These are phyloP conservation scores for Ramularia endophylla DNA, from an alignment of 2,329 filamentous ascomycete species.

Conservation along the genomic window DNA sequence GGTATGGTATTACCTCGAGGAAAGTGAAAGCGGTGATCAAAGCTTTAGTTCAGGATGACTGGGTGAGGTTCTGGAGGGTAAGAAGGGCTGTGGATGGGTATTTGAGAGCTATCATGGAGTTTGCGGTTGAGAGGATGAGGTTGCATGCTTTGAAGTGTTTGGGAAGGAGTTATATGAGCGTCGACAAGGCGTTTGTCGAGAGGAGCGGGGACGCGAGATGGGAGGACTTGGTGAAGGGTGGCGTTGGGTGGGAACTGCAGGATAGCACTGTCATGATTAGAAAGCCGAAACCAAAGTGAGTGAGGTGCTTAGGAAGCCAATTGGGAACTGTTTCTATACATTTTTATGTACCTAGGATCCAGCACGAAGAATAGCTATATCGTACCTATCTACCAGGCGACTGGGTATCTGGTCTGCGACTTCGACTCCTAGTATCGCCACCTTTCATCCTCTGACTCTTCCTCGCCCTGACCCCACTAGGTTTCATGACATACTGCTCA, in stretches of 20 bases:
- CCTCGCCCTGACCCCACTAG: slow-evolving; percentile 13
- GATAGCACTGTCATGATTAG: slow-evolving; percentile 63
- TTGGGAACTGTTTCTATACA: too few relatives aligned
- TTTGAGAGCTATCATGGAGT: slow-evolving; percentile 72
- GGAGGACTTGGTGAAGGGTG: slow-evolving; percentile 63
- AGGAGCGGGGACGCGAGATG: slow-evolving; percentile 63
- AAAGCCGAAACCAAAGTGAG: slow-evolving; percentile 44
- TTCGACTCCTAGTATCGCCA: neutral
- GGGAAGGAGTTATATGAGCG: slow-evolving; percentile 70
- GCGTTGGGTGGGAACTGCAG: slow-evolving; percentile 80
- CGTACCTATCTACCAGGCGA: too few relatives aligned
- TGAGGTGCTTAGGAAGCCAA: too few relatives aligned
- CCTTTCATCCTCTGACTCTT: slow-evolving; percentile 9
- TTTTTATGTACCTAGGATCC: too few relatives aligned
- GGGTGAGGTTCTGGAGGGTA: slow-evolving; percentile 67
- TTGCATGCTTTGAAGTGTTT: slow-evolving; percentile 80
- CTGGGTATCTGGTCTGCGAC: neutral
- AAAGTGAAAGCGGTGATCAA: slow-evolving; percentile 63
- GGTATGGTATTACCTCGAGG: slow-evolving; percentile 59
- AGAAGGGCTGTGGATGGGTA: slow-evolving; percentile 73
- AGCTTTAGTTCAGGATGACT: slow-evolving; percentile 75
- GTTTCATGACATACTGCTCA: slow-evolving; percentile 34
- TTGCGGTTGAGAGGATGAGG: slow-evolving; percentile 67
- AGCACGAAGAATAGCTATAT: too few relatives aligned
- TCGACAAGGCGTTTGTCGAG: slow-evolving; percentile 65